These are phyloP conservation scores for Trichaptum fuscoviolaceum DNA, from an alignment of 768 basidiomycete genomes.

Conservation along the genomic window DNA sequence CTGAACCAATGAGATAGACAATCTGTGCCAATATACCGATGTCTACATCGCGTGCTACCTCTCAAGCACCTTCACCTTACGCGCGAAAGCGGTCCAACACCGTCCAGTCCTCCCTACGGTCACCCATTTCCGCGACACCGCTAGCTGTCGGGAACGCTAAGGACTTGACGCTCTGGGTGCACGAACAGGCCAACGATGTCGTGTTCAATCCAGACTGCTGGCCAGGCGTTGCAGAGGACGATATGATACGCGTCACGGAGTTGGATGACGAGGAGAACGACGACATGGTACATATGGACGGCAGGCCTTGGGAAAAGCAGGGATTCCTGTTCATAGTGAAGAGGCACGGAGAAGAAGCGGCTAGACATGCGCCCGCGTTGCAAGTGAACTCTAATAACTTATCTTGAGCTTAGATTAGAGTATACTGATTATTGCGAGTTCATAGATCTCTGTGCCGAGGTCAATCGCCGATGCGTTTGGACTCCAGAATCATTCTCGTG, in stretches of 20 bases:
- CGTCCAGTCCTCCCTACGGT: slow-evolving; percentile 55
- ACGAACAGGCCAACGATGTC: slow-evolving; percentile 57
- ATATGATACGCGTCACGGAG: slow-evolving; percentile 52
- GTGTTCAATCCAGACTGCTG: slow-evolving; percentile 70
- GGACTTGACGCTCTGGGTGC: slow-evolving; percentile 67
- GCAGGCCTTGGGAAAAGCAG: not conserved
- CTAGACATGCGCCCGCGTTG: slow-evolving; percentile 57
- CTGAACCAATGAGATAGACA: not conserved
- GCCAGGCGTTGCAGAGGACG: slow-evolving; percentile 77
- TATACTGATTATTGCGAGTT: slow-evolving; percentile 8
- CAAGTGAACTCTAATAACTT: not conserved
- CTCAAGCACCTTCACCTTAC: slow-evolving; percentile 27
- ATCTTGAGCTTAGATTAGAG: not conserved
- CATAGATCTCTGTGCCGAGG: slow-evolving; percentile 69
- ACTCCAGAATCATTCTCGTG: slow-evolving; percentile 67
- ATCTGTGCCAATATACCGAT: not conserved
- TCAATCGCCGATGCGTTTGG: slow-evolving; percentile 67
- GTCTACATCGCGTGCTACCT: not conserved
- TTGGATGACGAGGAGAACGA: slow-evolving; percentile 36
- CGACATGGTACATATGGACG: slow-evolving; percentile 16
- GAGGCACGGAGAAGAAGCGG: slow-evolving; percentile 52
- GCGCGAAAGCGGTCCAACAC: slow-evolving; percentile 71
- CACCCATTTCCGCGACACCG: slow-evolving; percentile 26
- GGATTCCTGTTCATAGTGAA: slow-evolving; percentile 64
- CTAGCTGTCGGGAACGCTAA: slow-evolving; percentile 60